Evolutionary conservation across 192 early-diverging fungal species (phyloP).

Genomic region (Endogone sp.): DNA sequence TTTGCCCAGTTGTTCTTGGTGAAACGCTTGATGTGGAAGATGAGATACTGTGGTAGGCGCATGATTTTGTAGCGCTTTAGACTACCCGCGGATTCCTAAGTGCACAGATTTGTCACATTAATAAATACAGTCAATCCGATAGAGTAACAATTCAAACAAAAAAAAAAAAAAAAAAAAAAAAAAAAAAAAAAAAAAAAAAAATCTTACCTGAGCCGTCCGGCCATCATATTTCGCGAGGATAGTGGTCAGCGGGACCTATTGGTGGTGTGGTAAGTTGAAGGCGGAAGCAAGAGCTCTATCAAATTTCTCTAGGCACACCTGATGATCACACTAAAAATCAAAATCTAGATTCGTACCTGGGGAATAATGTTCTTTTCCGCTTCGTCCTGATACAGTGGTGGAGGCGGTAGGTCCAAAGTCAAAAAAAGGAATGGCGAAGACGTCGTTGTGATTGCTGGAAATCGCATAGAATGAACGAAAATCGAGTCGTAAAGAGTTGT

Average conservation of each 20-base stretch:
- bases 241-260: slow-evolving; percentile 65
- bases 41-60: slow-evolving; percentile 77
- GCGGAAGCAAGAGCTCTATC: slow-evolving; percentile 5
- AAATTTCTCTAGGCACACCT: neutral
- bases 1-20: slow-evolving; percentile 74
- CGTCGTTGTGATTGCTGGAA: slow-evolving; percentile 48
- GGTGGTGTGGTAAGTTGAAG: slow-evolving; percentile 4
- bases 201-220: slow-evolving; percentile 51
- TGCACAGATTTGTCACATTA: neutral
- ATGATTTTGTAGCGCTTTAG: slow-evolving; percentile 72
- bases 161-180: slow-evolving; percentile 4
- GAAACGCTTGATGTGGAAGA: slow-evolving; percentile 91
- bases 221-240: slow-evolving; percentile 88
- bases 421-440: slow-evolving; percentile 80
- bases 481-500: too few species aligned
- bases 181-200: neutral
- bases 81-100: slow-evolving; percentile 45
- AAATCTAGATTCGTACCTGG: slow-evolving; percentile 45
- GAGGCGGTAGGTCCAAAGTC: slow-evolving; percentile 84
- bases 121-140: neutral
- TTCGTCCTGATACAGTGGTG: slow-evolving; percentile 88
- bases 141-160: neutral
- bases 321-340: neutral
- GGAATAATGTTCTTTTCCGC: slow-evolving; percentile 85
- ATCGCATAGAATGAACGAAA: neutral